Conservation (phyloP, 139 green algal genomes). For the Chlamydomonas eustigma region DNA sequence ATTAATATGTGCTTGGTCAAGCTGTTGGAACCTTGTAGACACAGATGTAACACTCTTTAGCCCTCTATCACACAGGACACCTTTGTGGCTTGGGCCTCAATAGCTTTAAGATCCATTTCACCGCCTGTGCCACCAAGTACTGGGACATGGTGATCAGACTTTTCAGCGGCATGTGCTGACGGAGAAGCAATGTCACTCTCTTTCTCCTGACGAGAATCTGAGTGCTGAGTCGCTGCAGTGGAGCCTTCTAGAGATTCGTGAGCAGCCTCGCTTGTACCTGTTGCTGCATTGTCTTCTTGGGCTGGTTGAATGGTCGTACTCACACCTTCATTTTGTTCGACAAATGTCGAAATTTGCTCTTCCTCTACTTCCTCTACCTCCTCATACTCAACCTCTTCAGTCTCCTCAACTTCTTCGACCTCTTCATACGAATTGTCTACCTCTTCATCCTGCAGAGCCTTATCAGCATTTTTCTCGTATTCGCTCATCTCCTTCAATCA, state of each 20-base stretch:
- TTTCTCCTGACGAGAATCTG: not conserved
- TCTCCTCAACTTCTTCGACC: not conserved
- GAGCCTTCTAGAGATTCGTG: not conserved
- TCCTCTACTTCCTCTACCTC: not conserved
- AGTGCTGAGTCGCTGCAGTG: not conserved
- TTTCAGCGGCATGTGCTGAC: not conserved
- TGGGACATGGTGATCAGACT: not conserved
- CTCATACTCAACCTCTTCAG: constrained; percentile 1
- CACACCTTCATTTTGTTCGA: not conserved
- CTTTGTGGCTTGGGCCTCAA: constrained; percentile 6
- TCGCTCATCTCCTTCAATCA: too few species aligned
- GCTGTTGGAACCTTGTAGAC: too few species aligned
- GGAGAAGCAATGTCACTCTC: not conserved
- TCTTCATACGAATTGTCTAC: not conserved
- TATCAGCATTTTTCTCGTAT: constrained; percentile 1
- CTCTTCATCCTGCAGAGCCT: not conserved
- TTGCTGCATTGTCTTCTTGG: not conserved
- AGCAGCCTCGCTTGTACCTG: not conserved
- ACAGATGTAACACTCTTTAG: too few species aligned
- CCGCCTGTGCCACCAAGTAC: not conserved
- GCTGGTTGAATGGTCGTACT: not conserved
- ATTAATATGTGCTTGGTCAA: too few species aligned
- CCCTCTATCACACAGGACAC: too few species aligned
- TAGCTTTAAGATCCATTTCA: not conserved
- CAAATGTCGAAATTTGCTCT: not conserved